Evolutionary conservation across 352 stramenopile species (phyloP).

Genomic region (Phytopythium delawarense): DNA sequence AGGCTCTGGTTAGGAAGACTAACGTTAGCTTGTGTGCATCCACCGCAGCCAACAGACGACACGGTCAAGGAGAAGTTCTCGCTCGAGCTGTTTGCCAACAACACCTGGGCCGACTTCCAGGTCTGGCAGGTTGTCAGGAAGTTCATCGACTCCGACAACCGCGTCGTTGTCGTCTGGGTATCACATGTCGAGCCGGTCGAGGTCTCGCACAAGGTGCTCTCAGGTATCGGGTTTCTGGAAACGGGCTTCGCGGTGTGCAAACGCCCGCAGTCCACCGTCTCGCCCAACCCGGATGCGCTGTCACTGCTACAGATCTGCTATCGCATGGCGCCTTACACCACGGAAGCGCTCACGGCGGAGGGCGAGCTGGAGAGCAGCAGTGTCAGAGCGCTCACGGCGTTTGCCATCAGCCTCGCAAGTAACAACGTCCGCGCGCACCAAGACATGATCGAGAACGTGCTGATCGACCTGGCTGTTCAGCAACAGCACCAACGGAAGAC

Average conservation of each 20-base stretch:
- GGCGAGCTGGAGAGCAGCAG: slow-evolving; percentile 3
- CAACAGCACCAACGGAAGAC: background rate
- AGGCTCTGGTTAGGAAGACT: no score
- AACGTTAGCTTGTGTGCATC: background rate
- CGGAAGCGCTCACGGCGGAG: slow-evolving; percentile 3
- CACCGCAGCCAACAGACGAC: background rate
- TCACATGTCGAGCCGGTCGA: slow-evolving; percentile 17
- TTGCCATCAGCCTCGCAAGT: slow-evolving; percentile 14
- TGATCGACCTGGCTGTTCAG: slow-evolving; percentile 8
- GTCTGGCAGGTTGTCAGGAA: slow-evolving; percentile 13
- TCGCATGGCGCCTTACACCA: slow-evolving; percentile 2
- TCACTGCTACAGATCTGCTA: slow-evolving; percentile 14
- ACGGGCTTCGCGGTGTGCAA: slow-evolving; percentile 14
- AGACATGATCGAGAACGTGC: slow-evolving; percentile 12
- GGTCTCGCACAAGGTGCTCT: slow-evolving; percentile 17
- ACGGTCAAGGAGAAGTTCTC: slow-evolving; percentile 15
- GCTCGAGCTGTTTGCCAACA: slow-evolving; percentile 17
- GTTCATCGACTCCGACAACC: slow-evolving; percentile 9
- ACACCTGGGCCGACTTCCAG: slow-evolving; percentile 12
- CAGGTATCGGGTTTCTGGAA: slow-evolving; percentile 17
- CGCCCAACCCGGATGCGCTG: background rate
- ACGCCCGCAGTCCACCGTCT: slow-evolving; percentile 5
- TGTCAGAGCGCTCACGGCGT: slow-evolving; percentile 15
- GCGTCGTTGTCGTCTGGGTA: slow-evolving; percentile 15
- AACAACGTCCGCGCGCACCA: slow-evolving; percentile 14